Conservation (phyloP, 768 basidiomycete genomes). For the Podaxis sp. region DNA sequence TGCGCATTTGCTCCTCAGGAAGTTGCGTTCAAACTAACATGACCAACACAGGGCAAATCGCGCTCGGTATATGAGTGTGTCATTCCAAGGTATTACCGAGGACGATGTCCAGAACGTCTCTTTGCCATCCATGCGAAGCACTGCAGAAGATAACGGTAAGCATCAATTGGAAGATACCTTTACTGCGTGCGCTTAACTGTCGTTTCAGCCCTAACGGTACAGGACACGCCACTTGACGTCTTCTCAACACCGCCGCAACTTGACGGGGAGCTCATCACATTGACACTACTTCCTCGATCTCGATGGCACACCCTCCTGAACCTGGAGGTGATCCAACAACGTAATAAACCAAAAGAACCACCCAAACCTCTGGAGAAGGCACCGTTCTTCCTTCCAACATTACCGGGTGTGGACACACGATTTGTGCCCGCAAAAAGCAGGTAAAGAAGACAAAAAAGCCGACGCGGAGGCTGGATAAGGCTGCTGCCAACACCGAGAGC, state of each 20-base stretch:
- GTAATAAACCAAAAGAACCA: slow-evolving; percentile 95
- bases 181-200: slow-evolving; percentile 45
- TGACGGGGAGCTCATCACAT: slow-evolving; percentile 86
- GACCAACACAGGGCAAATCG: slow-evolving; percentile 76
- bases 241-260: slow-evolving; percentile 88
- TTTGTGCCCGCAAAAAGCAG: slow-evolving; percentile 58
- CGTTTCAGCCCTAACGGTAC: slow-evolving; percentile 58
- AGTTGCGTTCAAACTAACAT: slow-evolving; percentile 5
- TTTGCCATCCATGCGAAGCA: slow-evolving; percentile 83
- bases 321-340: slow-evolving; percentile 90
- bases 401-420: slow-evolving; percentile 81
- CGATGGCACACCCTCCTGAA: slow-evolving; percentile 98
- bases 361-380: slow-evolving; percentile 94
- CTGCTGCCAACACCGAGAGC: slow-evolving; percentile 53
- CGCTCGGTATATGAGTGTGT: slow-evolving; percentile 86
- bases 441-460: slow-evolving; percentile 36
- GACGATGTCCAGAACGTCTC: slow-evolving; percentile 66
- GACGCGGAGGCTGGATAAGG: slow-evolving; percentile 53
- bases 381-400: slow-evolving; percentile 94
- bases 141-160: slow-evolving; percentile 76
- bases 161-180: background rate
- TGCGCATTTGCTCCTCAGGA: slow-evolving; percentile 26
- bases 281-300: slow-evolving; percentile 88
- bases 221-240: slow-evolving; percentile 64
- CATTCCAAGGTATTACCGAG: slow-evolving; percentile 77